Evolutionary conservation across 225 moss, liverwort and hornwort genomes (phyloP), one percentile per base, ranked within the genome.

Genomic region (Rhytidiadelphus loreus): DNA sequence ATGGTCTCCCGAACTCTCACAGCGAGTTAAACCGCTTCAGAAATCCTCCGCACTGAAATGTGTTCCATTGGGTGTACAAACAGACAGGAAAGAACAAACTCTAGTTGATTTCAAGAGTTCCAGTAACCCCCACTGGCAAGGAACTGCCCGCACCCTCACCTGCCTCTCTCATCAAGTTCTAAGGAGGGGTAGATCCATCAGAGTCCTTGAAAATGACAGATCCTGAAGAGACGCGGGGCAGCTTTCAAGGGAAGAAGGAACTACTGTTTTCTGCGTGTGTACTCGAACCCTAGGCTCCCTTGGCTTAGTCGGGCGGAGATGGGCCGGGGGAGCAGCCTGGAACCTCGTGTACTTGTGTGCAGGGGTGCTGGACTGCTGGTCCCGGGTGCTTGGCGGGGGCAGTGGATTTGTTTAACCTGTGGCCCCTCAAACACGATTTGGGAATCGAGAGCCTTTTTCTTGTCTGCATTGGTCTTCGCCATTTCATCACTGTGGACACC

Each of bases 1-100:
- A 33, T 50, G 13, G 33, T 46, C 11, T 29, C 29, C 29, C 17
- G 9, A 44, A 17, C 72, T 29, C 18, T 72, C 46, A 72, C 29
- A 6, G 46, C 46, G 0, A 18, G 9, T 2, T 0, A 6, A 46
- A 6, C 6, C 4, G 11, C 44, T 46, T 44, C 46, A 44, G 46
- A 72, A 29, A 29, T 29, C 44, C 46, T 72, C 29, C 10, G 29
- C 72, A 44, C 17, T 30, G 30, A 30, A 18, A 73, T 30, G 29
- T 3, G 11, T 46, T 46, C 29, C 44, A 10, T 44, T 72, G 29
- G 0, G 44, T 11, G 11, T 7, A 46, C 30, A 17, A 29, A 29
- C 17, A 0, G 11, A 29, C 11, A 46, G 29, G 3, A 29, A 11
- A 72, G 29, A 44, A 29, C 44, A 18, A 73, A 73, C 71, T 0